phyloP scores from a whole-genome alignment of 2,329 filamentous ascomycete genomes.

The Aureobasidium namibiae region DNA sequence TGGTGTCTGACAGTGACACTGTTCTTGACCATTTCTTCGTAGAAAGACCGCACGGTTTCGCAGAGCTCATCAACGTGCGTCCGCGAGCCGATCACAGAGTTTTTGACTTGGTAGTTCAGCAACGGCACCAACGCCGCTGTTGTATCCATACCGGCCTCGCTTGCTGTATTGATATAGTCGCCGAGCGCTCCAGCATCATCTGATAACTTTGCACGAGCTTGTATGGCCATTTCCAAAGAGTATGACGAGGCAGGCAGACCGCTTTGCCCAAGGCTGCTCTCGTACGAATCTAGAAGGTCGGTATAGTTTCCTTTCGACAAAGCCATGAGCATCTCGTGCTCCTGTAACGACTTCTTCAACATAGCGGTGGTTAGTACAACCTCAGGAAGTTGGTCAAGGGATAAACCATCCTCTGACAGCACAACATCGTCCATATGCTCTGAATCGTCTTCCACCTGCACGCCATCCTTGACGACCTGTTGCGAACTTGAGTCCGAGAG shows the following conservation, averaged over 20 bases:
- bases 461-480: not conserved
- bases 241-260: slow-evolving; percentile 21
- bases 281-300: slow-evolving; percentile 22
- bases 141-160: slow-evolving; percentile 24
- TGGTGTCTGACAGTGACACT: slow-evolving; percentile 21
- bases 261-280: slow-evolving; percentile 14
- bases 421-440: not conserved
- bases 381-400: not conserved
- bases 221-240: slow-evolving; percentile 23
- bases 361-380: not conserved
- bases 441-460: not conserved
- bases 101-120: slow-evolving; percentile 21
- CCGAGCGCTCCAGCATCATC: slow-evolving; percentile 16
- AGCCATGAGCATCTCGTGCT: slow-evolving; percentile 21
- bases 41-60: slow-evolving; percentile 21
- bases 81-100: slow-evolving; percentile 14
- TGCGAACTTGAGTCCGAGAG: not conserved
- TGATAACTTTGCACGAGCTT: slow-evolving; percentile 16
- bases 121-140: slow-evolving; percentile 21
- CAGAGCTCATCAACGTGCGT: slow-evolving; percentile 14
- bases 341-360: not conserved
- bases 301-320: slow-evolving; percentile 18
- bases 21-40: slow-evolving; percentile 23
- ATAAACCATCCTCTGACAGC: not conserved
- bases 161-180: slow-evolving; percentile 19